Base-by-base conservation (phyloP, 2,329 filamentous ascomycete species). In the Hypoxylon sp. region DNA sequence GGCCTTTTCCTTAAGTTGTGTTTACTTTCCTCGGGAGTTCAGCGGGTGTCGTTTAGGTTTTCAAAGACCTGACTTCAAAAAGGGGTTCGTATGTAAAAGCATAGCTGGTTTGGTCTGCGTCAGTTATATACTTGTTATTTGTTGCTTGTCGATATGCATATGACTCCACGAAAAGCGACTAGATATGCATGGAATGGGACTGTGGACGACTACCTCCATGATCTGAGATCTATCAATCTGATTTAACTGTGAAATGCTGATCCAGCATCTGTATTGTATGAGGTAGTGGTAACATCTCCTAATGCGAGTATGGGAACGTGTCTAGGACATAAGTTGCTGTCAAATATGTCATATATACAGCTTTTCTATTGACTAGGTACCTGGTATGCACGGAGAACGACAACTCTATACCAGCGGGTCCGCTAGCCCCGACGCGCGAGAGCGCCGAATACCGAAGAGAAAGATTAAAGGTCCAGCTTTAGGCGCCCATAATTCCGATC, bases 341-440 rank as follows among this genome's bases (percentile, higher is more conserved):
- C 36, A 41, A n/a, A 46, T 23, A 45, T 28, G 5, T 56, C 43
- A 7, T 65, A 64, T 67, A 60, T 66, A 62, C 57, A 62, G 41
- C 25, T 48, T 55, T 66, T 58, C 46, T 52, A 45, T 59, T 58
- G 13, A 53, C 61, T 64, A n/a, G n/a, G n/a, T n/a, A n/a, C n/a
- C n/a, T n/a, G n/a, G n/a, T n/a, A 68, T 60, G 13, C 19, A 68
- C 57, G 56, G 1, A 48, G 19, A 48, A 55, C 43, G 34, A 38
- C 50, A 49, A 10, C 5, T n/a, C 36, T 17, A 50, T 46, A 58
- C 51, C 57, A 61, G 51, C 50, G 60, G 60, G 51, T 58, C 25
- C 43, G 21, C 63, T 57, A 52, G 63, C 63, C 57, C 51, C 61
- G 36, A 51, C 52, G 51, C 51, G 43, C 10, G 23, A 32, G 17